Conservation (phyloP, 306 rosid species). For the Trichosanthes cucumerina region DNA sequence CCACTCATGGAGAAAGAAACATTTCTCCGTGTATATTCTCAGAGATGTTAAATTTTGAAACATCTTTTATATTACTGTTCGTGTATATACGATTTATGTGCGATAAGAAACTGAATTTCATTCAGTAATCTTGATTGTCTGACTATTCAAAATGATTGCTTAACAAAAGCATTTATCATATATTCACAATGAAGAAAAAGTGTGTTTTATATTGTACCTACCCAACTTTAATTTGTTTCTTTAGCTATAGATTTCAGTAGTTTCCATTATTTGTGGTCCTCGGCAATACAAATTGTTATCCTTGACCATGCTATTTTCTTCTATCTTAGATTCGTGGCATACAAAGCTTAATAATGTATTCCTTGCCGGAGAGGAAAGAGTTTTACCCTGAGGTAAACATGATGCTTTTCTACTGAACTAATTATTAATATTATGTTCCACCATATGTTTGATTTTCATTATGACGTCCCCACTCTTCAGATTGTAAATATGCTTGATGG, state of each 20-base stretch:
- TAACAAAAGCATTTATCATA: background rate
- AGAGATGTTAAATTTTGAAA: background rate
- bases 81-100: background rate
- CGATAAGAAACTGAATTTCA: background rate
- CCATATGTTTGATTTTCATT: background rate
- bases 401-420: background rate
- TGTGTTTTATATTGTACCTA: background rate
- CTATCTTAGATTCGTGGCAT: conserved; percentile 70
- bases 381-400: conserved; percentile 75
- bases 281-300: background rate
- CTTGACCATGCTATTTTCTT: conserved; percentile 7
- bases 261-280: background rate
- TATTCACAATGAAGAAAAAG: background rate
- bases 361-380: conserved; percentile 85
- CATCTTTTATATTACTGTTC: background rate
- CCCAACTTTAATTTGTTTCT: background rate
- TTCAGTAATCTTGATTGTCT: background rate
- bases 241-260: background rate
- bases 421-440: background rate
- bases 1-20: background rate
- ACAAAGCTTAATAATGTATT: conserved; percentile 58
- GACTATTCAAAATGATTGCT: background rate
- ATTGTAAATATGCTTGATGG: conserved; percentile 72
- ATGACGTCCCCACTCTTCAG: conserved; percentile 27
- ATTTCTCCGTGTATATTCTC: background rate